Evolutionary conservation across 1,284 basidiomycete genomes (phyloP), one percentile per base, ranked within the genome.

Genomic region (Apiotrichum siamense): DNA sequence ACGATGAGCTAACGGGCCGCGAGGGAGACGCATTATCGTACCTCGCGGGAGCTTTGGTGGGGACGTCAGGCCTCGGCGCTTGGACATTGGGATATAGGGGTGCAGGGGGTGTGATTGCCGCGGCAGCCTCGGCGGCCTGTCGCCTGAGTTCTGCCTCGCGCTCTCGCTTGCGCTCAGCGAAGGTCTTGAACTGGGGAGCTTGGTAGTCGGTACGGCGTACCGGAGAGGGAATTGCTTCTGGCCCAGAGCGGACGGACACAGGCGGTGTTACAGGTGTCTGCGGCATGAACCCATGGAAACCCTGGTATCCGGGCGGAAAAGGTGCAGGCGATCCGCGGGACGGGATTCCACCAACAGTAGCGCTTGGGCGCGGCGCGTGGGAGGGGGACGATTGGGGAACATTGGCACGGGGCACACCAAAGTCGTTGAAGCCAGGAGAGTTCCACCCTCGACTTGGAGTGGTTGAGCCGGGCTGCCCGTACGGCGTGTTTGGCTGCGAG

Each of bases 171-270:
- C 69, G 58, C 21, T 72, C 68, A 52, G 70, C 68, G 46, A 72
- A 74, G 3, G 72, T 72, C 52, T 65, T 63, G 48, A 74, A 70
- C 11, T 66, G 62, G 1, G 72, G 72, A 4, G 68, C 51, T 12
- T 61, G 65, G 50, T 73, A 73, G 1, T 56, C 59, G 7, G 55
- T 29, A 5, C 29, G 26, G 13, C n/a, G 41, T 7, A 43, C 41
- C 7, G 41, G 41, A 1, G 27, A 31, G 18, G 41, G 41, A 21
- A 43, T 43, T 3, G 41, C 41, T 13, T 29, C 27, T 29, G 41
- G 41, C 6, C 17, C 18, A 5, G n/a, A n/a, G n/a, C n/a, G n/a
- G n/a, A n/a, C n/a, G n/a, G n/a, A n/a, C n/a, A n/a, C n/a, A n/a
- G 18, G 27, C 20, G 41, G 27, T 2, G 7, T 7, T 18, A 6